Evolutionary conservation across 2,329 filamentous ascomycete species (phyloP).

Genomic region (Huntiella moniliformis): DNA sequence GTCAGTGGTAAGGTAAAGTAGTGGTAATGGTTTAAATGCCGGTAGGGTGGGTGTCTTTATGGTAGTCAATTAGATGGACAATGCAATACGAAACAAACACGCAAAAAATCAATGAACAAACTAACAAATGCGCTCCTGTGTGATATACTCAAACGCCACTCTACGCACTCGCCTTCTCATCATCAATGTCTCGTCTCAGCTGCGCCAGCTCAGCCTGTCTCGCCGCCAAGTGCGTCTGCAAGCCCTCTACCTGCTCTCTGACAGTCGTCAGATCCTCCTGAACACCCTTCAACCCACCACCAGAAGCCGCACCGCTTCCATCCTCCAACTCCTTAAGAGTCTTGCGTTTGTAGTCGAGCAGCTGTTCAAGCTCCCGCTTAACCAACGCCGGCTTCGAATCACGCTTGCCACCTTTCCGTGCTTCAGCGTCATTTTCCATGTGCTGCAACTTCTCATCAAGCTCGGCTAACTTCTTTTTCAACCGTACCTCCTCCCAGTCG

Average conservation of each 20-base stretch:
- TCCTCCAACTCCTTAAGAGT: slow-evolving; percentile 58
- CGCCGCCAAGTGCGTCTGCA: slow-evolving; percentile 64
- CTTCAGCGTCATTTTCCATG: slow-evolving; percentile 55
- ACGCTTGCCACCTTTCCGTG: slow-evolving; percentile 42
- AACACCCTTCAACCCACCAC: slow-evolving; percentile 50
- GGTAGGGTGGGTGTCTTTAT: not conserved
- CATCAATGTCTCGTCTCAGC: slow-evolving; percentile 66
- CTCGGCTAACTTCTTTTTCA: slow-evolving; percentile 82
- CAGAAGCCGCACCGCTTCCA: slow-evolving; percentile 47
- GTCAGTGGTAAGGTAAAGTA: slow-evolving; percentile 22
- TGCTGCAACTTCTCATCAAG: slow-evolving; percentile 73
- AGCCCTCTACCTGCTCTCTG: slow-evolving; percentile 80
- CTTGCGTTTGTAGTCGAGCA: slow-evolving; percentile 85
- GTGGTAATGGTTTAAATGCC: not conserved
- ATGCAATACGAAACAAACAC: not conserved
- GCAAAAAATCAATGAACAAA: not conserved
- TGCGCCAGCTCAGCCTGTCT: slow-evolving; percentile 60
- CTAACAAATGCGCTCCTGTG: not conserved
- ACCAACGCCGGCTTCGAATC: slow-evolving; percentile 76
- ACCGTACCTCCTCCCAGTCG: slow-evolving; percentile 92
- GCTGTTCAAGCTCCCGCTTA: slow-evolving; percentile 81
- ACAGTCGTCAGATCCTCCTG: slow-evolving; percentile 75
- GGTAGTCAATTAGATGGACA: not conserved
- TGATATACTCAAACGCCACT: not conserved
- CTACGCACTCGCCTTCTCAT: slow-evolving; percentile 48